A percentile compares a stretch with the other conserved stretches of the same genome.
phyloP scores from a whole-genome alignment of 2,329 filamentous ascomycete genomes.

The Aspergillus sojae region DNA sequence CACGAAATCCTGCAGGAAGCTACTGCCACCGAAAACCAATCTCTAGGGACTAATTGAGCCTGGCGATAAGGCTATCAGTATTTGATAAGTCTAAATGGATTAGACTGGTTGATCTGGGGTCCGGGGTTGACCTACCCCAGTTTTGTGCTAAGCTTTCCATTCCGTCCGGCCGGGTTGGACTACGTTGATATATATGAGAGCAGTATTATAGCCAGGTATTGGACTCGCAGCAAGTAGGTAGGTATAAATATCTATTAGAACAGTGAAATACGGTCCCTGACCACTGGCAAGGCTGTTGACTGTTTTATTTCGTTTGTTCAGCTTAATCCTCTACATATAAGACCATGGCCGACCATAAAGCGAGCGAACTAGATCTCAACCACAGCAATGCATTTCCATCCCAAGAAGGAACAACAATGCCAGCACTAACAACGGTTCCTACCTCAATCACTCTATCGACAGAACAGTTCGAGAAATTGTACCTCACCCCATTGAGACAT shows the following conservation, averaged over 20 bases:
- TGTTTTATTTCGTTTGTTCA: background rate
- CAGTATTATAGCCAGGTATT: too few species aligned
- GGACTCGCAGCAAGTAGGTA: too few species aligned
- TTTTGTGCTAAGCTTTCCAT: background rate
- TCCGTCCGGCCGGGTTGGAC: background rate
- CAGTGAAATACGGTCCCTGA: background rate
- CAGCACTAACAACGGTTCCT: background rate
- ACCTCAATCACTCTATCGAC: conserved; percentile 30
- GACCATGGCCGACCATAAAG: background rate
- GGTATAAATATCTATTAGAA: background rate
- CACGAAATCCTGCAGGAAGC: background rate
- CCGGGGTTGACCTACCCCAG: background rate
- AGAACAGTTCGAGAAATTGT: conserved; percentile 40
- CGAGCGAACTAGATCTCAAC: background rate
- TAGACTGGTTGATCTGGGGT: background rate
- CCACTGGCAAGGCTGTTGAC: too few species aligned
- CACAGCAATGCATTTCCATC: background rate
- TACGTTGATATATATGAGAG: background rate
- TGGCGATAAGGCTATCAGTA: background rate
- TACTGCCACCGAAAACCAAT: background rate
- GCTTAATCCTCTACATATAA: background rate
- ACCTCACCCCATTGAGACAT: conserved; percentile 37
- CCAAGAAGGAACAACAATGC: background rate
- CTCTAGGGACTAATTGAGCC: background rate
- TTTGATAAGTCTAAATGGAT: background rate